Percentiles rank a stretch among this genome's conserved stretches.
Evolutionary conservation across 352 stramenopile genomes (phyloP).

Genomic region (Phytopythium sindhum): DNA sequence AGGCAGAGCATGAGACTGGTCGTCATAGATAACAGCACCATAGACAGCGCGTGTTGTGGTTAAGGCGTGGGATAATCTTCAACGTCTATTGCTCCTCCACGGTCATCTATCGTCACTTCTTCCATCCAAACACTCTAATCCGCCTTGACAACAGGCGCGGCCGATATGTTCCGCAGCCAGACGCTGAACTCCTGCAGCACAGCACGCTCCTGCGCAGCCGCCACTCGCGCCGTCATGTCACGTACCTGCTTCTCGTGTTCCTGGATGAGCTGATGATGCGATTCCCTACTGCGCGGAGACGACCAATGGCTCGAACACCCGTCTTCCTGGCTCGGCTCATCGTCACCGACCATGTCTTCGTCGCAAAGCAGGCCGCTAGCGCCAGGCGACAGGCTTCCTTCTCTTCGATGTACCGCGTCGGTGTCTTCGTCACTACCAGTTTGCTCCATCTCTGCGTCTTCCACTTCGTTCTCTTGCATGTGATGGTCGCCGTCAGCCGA

Average conservation of each 20-base stretch:
- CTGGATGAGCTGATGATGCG: neutral
- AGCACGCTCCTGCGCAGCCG: constrained; percentile 60
- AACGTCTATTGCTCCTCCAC: neutral
- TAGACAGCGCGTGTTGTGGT: neutral
- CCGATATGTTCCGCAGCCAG: constrained; percentile 61
- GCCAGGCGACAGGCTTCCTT: constrained; percentile 29
- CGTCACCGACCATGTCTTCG: constrained; percentile 49
- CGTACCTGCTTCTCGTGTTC: constrained; percentile 6
- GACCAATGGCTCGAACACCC: constrained; percentile 1
- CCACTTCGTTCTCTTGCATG: neutral
- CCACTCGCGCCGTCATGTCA: constrained; percentile 13
- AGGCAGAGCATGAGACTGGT: neutral
- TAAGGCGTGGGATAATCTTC: neutral
- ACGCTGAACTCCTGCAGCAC: constrained; percentile 81
- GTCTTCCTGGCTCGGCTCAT: constrained; percentile 6
- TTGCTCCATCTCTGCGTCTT: neutral
- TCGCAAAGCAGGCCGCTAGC: constrained; percentile 56
- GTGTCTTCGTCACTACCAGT: neutral
- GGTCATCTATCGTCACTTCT: neutral
- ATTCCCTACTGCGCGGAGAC: neutral
- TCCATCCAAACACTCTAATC: neutral
- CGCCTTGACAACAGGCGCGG: neutral
- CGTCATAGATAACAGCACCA: neutral
- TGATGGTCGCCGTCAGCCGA: neutral
- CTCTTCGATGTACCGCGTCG: neutral